phyloP scores from a whole-genome alignment of 2,329 filamentous ascomycete species.

The Fonsecaea monophora region DNA sequence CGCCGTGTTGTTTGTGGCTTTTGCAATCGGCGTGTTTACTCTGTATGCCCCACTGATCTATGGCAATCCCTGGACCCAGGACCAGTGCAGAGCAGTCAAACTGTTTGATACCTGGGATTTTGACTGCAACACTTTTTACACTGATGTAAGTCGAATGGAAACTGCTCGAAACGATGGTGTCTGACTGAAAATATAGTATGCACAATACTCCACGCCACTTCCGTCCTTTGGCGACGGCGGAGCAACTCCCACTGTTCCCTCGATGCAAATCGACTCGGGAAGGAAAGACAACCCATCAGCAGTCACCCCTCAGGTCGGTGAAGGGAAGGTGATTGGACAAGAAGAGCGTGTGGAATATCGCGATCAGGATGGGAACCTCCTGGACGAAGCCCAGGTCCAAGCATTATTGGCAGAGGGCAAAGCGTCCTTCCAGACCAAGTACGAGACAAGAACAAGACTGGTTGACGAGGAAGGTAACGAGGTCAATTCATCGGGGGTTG shows the following conservation, averaged over 20 bases:
- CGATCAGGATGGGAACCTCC: conserved; percentile 88
- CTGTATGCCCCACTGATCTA: conserved; percentile 91
- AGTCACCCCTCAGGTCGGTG: conserved; percentile 46
- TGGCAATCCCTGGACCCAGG: conserved; percentile 91
- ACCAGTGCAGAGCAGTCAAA: conserved; percentile 85
- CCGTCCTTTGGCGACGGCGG: conserved; percentile 20
- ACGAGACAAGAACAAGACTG: conserved; percentile 90
- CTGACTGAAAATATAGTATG: conserved; percentile 42
- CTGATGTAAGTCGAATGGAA: conserved; percentile 72
- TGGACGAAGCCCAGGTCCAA: conserved; percentile 82
- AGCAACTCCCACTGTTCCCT: conserved; percentile 35
- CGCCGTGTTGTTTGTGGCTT: conserved; percentile 74
- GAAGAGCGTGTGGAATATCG: conserved; percentile 93
- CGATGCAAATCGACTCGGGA: conserved; percentile 28
- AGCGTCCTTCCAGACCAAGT: conserved; percentile 92
- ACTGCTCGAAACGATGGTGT: neutral
- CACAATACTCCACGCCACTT: conserved; percentile 44
- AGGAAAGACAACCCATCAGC: conserved; percentile 40
- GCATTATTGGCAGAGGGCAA: conserved; percentile 76
- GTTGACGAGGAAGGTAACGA: conserved; percentile 82
- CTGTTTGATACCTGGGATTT: conserved; percentile 92
- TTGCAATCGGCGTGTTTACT: conserved; percentile 77
- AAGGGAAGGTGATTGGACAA: conserved; percentile 51
- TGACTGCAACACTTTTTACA: conserved; percentile 93
- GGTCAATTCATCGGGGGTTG: conserved; percentile 57